Evolutionary conservation across 208 protist species (phyloP).

Genomic region (Wallacemonas collosoma): DNA sequence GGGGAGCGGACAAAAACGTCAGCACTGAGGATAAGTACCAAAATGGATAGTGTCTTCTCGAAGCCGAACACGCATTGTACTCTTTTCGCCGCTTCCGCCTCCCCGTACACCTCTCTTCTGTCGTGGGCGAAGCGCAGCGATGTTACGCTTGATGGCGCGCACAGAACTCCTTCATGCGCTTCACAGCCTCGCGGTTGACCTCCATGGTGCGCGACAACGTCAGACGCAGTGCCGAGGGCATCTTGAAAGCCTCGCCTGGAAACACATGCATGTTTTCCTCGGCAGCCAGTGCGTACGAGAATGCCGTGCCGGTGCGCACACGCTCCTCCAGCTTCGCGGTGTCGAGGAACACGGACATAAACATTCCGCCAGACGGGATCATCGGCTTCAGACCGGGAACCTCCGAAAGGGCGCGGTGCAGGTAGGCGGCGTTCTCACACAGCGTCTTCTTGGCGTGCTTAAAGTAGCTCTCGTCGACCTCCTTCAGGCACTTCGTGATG

Average conservation of each 20-base stretch:
- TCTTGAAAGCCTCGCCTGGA: conserved; percentile 73
- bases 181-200: conserved; percentile 60
- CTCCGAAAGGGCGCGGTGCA: conserved; percentile 22
- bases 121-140: no score
- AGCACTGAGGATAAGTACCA: no score
- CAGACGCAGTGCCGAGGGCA: conserved; percentile 66
- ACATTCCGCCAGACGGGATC: conserved; percentile 80
- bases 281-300: conserved; percentile 50
- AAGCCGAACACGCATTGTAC: no score
- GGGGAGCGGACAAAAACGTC: no score
- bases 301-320: conserved; percentile 53
- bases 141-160: conserved; percentile 18
- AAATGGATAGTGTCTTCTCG: no score
- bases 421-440: conserved; percentile 50
- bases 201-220: conserved; percentile 66
- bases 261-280: conserved; percentile 81
- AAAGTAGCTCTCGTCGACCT: conserved; percentile 55
- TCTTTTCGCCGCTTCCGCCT: no score
- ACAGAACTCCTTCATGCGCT: conserved; percentile 66
- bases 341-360: conserved; percentile 83
- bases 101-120: no score
- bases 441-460: conserved; percentile 36
- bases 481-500: conserved; percentile 56
- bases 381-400: conserved; percentile 54
- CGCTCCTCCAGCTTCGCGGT: conserved; percentile 43